Conservation (phyloP, 2,329 filamentous ascomycete genomes). For the Penicillium decumbens region DNA sequence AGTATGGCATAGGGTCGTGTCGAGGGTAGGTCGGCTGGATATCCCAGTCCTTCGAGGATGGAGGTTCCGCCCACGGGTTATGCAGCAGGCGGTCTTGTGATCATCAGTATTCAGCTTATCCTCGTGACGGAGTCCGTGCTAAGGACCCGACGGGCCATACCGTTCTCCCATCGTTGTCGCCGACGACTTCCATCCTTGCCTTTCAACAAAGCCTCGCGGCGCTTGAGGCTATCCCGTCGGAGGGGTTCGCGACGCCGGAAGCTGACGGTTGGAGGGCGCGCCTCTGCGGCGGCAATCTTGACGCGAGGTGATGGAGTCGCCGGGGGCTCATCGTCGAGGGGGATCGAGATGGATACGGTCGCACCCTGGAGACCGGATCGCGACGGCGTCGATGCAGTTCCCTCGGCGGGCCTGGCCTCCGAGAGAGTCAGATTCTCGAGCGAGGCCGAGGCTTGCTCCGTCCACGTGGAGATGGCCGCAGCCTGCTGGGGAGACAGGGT, state of each 20-base stretch:
- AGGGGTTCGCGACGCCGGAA: constrained; percentile 52
- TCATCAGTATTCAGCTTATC: constrained; percentile 22
- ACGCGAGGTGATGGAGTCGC: constrained; percentile 25
- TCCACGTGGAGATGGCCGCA: constrained; percentile 65
- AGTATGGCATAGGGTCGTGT: constrained; percentile 72
- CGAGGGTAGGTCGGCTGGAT: constrained; percentile 75
- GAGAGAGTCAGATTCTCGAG: constrained; percentile 35
- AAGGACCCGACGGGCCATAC: constrained; percentile 46
- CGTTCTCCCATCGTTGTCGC: constrained; percentile 90
- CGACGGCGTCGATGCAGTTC: constrained; percentile 52
- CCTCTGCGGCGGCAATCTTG: constrained; percentile 22
- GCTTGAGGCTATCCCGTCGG: constrained; percentile 58
- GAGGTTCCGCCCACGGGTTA: constrained; percentile 82
- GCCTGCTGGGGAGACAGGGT: constrained; percentile 37
- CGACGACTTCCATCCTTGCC: constrained; percentile 87
- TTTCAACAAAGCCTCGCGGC: constrained; percentile 72
- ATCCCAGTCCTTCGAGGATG: constrained; percentile 75
- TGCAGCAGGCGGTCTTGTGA: constrained; percentile 71
- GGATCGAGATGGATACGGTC: constrained; percentile 65
- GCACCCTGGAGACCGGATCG: constrained; percentile 48
- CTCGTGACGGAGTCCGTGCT: background rate
- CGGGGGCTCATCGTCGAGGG: constrained; percentile 58
- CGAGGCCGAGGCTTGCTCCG: constrained; percentile 44
- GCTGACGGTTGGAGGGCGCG: constrained; percentile 35
- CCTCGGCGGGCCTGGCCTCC: constrained; percentile 29